A percentile compares a stretch with the other conserved stretches of the same genome.
These are phyloP conservation scores for Yamadazyma paraphyllophila DNA, from an alignment of 805 yeast species.

Conservation along the genomic window DNA sequence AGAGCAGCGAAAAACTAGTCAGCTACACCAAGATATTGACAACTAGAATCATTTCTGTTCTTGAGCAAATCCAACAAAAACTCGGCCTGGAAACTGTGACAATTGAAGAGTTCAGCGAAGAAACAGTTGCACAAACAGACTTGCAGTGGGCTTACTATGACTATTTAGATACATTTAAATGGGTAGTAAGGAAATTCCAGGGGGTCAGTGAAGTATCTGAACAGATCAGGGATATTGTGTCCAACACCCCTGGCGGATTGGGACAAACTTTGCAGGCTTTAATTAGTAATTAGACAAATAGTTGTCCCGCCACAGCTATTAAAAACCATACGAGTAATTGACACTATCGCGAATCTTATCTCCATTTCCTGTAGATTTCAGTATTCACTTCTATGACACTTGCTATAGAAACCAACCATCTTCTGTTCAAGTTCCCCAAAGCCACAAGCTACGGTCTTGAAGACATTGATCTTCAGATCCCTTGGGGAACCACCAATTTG, in stretches of 20 bases:
- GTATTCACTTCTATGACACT: slow-evolving; percentile 10
- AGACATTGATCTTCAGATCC: slow-evolving; percentile 58
- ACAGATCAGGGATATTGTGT: neutral
- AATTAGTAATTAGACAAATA: neutral
- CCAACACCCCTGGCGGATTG: neutral
- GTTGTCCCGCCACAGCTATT: too few relatives aligned
- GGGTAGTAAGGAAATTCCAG: slow-evolving; percentile 2
- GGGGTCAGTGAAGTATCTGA: slow-evolving; percentile 1
- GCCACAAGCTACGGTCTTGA: slow-evolving; percentile 63
- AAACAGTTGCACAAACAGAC: slow-evolving; percentile 28
- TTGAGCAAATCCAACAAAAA: slow-evolving; percentile 24
- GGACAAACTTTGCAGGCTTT: neutral
- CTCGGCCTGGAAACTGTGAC: slow-evolving; percentile 12
- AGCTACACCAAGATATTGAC: neutral
- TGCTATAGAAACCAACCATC: slow-evolving; percentile 61
- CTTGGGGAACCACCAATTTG: slow-evolving; percentile 72
- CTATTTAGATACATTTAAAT: slow-evolving; percentile 40
- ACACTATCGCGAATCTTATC: neutral
- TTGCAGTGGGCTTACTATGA: slow-evolving; percentile 43
- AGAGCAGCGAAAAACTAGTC: neutral
- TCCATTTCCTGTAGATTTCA: too few relatives aligned
- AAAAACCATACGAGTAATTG: neutral
- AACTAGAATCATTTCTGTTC: slow-evolving; percentile 24
- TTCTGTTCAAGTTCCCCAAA: slow-evolving; percentile 68
- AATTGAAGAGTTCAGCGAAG: slow-evolving; percentile 29